Evolutionary conservation across 2,329 filamentous ascomycete genomes (phyloP).

Genomic region (Apiospora phragmitis): DNA sequence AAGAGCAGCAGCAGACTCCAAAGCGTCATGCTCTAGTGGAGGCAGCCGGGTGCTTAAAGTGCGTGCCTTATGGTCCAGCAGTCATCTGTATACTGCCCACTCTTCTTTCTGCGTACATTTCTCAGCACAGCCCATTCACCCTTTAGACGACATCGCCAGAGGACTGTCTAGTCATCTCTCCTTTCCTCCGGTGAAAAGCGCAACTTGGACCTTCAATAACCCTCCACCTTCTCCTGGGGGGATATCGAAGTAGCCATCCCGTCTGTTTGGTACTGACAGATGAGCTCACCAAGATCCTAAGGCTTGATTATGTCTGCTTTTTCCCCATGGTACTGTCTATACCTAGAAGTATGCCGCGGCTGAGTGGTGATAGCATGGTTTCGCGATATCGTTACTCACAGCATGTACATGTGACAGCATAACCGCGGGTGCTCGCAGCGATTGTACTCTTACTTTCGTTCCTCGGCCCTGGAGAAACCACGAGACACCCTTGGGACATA

Average conservation of each 20-base stretch:
- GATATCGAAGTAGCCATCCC: not conserved
- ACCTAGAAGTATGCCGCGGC: not conserved
- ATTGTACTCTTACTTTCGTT: not conserved
- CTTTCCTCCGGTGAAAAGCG: not conserved
- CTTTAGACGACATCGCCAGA: not conserved
- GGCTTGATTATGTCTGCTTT: no score
- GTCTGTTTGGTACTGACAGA: not conserved
- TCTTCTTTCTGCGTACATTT: no score
- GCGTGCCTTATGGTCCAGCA: no score
- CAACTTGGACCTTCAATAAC: no score
- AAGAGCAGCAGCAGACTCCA: no score
- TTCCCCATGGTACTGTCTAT: not conserved
- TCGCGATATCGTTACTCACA: not conserved
- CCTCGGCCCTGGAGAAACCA: not conserved
- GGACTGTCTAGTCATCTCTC: not conserved
- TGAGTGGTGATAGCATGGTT: no score
- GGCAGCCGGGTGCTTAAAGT: no score
- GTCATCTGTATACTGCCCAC: no score
- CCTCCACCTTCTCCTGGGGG: no score
- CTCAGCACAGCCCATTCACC: no score
- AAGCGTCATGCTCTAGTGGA: no score
- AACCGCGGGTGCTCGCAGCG: no score
- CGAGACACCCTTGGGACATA: not conserved
- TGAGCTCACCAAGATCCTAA: not conserved
- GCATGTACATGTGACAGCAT: not conserved